Evolutionary conservation across 805 yeast genomes (phyloP), one percentile per base, ranked within the genome.

Genomic region (Kazachstania psychrophila): DNA sequence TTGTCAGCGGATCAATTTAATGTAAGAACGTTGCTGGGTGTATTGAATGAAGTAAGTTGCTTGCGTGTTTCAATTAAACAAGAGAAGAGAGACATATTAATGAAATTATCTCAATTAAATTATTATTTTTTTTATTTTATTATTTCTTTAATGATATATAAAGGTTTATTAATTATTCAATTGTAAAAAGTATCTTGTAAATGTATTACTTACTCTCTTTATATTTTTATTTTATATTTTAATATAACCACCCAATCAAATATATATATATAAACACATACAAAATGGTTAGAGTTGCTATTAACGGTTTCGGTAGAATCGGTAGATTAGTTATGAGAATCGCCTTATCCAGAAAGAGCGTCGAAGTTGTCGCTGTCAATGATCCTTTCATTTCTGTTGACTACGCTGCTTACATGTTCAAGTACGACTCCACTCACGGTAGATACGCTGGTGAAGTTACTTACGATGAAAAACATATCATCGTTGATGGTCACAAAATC

Each of bases 401-500:
- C 50, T 77, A 77, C 61, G 82, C 84, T 54, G 73, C 82, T 43
- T 77, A 77, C 72, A 73, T 75, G 79, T 76, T 77, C 74, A 76
- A 76, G 67, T 77, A 76, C 66, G 84, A 77, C 60, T 76, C 83
- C 44, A 77, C 81, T 42, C 84, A 77, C 67, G 80, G 82, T 58
- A 64, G 62, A 56, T 77, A 61, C 75, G 51, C 62, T 23, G 82
- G 82, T 59, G 73, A 69, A 53, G 80, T 77, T 39, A 47, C 67
- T 44, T 55, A 69, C 55, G 73, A 72, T 54, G 79, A 68, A 51
- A 64, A 66, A 49, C 52, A 59, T 58, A 59, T 76, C 49, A 58
- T 70, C 61, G 66, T 76, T 49, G 76, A 73, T 57, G 80, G 79
- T 54, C 45, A 62, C 40, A 50, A 57, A 54, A 61, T 68, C 47